Conservation (phyloP, 192 early-diverging fungal species). For the Entomortierella lignicola region DNA sequence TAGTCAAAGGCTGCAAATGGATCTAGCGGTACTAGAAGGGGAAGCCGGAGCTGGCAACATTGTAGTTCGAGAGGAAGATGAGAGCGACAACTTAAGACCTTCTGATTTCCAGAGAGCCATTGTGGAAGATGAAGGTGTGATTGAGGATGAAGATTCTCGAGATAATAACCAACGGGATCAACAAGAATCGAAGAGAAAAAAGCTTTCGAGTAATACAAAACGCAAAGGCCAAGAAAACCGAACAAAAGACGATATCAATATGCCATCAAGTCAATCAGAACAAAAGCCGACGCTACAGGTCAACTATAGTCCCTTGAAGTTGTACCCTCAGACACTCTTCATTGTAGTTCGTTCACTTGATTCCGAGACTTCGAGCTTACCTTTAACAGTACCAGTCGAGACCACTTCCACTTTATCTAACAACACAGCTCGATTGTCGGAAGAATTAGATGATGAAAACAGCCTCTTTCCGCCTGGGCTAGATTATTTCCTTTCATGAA, state of each 20-base stretch:
- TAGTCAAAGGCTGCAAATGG: conserved; percentile 7
- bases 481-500: conserved; percentile 22
- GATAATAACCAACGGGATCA: background rate
- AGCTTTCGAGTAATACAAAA: background rate
- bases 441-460: conserved; percentile 10
- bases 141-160: conserved; percentile 3
- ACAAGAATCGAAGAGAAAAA: conserved; percentile 6
- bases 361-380: background rate
- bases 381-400: background rate
- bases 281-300: conserved; percentile 43
- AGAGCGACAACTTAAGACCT: conserved; percentile 33
- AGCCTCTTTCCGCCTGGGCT: conserved; percentile 33
- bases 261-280: conserved; percentile 7
- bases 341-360: conserved; percentile 22
- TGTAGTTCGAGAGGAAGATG: conserved; percentile 29
- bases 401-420: background rate
- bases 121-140: background rate
- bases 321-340: conserved; percentile 35
- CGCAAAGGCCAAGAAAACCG: conserved; percentile 1
- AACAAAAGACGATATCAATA: background rate
- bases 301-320: conserved; percentile 5
- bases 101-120: conserved; percentile 13
- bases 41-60: background rate
- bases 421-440: background rate
- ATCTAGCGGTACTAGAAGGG: conserved; percentile 12